Evolutionary conservation across 805 yeast species (phyloP).

Genomic region (Candida vartiovaarae): DNA sequence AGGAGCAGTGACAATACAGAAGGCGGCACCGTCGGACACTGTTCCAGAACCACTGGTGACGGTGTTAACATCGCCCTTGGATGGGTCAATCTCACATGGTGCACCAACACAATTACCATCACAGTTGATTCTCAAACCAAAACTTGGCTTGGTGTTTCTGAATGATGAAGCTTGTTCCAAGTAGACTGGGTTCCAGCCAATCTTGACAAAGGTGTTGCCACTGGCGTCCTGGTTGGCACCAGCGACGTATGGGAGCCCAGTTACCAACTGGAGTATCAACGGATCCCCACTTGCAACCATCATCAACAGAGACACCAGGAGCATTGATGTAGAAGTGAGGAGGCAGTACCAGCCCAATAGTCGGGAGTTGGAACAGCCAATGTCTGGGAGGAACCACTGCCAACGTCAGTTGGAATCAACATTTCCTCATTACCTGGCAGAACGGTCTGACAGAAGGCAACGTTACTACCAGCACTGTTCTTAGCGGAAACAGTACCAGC

Average conservation of each 20-base stretch:
- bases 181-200: conserved; percentile 89
- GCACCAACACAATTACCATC: conserved; percentile 67
- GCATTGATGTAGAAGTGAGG: conserved; percentile 84
- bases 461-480: conserved; percentile 49
- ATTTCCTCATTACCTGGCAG: conserved; percentile 92
- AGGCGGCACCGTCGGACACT: conserved; percentile 65
- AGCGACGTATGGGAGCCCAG: conserved; percentile 93
- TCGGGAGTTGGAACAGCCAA: conserved; percentile 82
- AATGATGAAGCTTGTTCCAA: conserved; percentile 52
- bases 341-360: conserved; percentile 82
- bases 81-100: conserved; percentile 79
- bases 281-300: conserved; percentile 84
- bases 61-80: conserved; percentile 49
- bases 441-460: conserved; percentile 89
- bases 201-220: conserved; percentile 71
- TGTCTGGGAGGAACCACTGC: conserved; percentile 37
- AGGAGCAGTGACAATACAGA: conserved; percentile 76
- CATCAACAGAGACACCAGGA: conserved; percentile 69
- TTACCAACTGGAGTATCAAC: conserved; percentile 65
- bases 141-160: conserved; percentile 47
- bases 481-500: conserved; percentile 61
- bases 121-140: conserved; percentile 71
- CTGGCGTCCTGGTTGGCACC: conserved; percentile 75
- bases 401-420: conserved; percentile 77
- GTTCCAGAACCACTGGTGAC: conserved; percentile 35